phyloP scores from a whole-genome alignment of 495 filamentous ascomycete species.

The Penicillium lividum region DNA sequence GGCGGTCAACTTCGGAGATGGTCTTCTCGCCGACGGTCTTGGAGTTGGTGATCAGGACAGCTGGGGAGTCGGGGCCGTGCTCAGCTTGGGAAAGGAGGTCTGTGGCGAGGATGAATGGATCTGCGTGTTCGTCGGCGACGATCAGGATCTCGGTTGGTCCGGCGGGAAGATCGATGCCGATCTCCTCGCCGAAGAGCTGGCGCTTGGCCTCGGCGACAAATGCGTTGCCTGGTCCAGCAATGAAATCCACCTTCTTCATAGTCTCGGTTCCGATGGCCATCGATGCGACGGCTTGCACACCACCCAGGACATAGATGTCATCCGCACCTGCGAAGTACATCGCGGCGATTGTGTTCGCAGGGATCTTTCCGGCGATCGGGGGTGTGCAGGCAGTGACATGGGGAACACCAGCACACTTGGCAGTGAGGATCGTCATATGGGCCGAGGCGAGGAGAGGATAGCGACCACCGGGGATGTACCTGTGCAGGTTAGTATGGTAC shows the following conservation, averaged over 20 bases:
- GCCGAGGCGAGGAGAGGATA: constrained; percentile 57
- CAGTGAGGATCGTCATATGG: constrained; percentile 60
- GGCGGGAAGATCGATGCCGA: constrained; percentile 56
- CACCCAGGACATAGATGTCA: constrained; percentile 53
- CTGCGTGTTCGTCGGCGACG: constrained; percentile 49
- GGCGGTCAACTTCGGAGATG: constrained; percentile 38
- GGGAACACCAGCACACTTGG: constrained; percentile 54
- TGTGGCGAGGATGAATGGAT: constrained; percentile 52
- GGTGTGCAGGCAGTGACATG: constrained; percentile 54
- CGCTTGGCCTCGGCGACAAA: constrained; percentile 58
- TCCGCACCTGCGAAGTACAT: constrained; percentile 57
- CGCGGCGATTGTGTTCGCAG: constrained; percentile 51
- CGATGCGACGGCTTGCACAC: constrained; percentile 63
- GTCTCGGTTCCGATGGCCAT: constrained; percentile 83
- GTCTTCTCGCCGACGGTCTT: constrained; percentile 41
- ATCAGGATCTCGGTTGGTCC: constrained; percentile 59
- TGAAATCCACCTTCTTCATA: constrained; percentile 52
- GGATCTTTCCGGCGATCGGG: constrained; percentile 51
- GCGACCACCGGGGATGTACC: constrained; percentile 54
- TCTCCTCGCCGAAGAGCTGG: constrained; percentile 51
- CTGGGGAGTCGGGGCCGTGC: constrained; percentile 54
- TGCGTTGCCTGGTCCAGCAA: constrained; percentile 56
- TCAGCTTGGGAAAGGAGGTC: constrained; percentile 55
- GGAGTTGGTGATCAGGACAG: constrained; percentile 50
- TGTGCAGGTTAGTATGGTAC: constrained; percentile 7